Evolutionary conservation across 1,284 basidiomycete genomes (phyloP).

Genomic region (Sporisorium scitamineum): DNA sequence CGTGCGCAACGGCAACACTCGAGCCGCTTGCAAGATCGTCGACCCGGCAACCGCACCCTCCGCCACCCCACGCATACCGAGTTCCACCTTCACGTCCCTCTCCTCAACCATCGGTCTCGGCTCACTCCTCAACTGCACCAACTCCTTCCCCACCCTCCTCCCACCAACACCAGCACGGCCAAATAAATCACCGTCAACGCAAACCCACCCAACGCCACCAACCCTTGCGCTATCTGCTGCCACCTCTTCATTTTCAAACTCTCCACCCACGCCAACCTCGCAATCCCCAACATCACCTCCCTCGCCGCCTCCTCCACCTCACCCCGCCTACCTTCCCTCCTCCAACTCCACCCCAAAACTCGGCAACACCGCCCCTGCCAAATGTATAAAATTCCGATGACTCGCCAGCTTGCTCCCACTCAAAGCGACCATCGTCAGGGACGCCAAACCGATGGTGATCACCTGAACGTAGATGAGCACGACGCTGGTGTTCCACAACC

Average conservation of each 20-base stretch:
- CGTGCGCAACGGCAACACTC: not conserved
- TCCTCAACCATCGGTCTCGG: not conserved
- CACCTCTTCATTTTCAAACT: constrained; percentile 6
- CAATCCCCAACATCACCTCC: not conserved
- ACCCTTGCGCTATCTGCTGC: constrained; percentile 2
- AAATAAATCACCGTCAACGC: constrained; percentile 5
- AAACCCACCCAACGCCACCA: constrained; percentile 16
- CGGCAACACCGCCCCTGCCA: not conserved
- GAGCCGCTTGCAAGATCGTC: not conserved
- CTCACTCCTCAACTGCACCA: constrained; percentile 15
- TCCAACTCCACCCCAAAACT: not conserved
- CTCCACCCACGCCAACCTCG: not conserved
- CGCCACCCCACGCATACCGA: not conserved
- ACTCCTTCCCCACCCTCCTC: constrained; percentile 18
- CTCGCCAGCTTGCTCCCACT: constrained; percentile 2
- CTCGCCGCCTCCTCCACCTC: not conserved
- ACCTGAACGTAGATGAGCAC: not conserved
- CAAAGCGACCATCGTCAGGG: not conserved
- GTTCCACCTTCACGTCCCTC: not conserved
- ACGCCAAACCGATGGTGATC: not conserved
- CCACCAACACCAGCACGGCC: constrained; percentile 10
- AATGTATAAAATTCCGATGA: not conserved
- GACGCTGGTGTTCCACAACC: constrained; percentile 29
- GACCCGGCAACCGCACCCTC: not conserved
- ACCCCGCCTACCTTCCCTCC: too few relatives aligned